Evolutionary conservation across 2,329 filamentous ascomycete genomes (phyloP).

Genomic region (Ophiocordyceps robertsii): DNA sequence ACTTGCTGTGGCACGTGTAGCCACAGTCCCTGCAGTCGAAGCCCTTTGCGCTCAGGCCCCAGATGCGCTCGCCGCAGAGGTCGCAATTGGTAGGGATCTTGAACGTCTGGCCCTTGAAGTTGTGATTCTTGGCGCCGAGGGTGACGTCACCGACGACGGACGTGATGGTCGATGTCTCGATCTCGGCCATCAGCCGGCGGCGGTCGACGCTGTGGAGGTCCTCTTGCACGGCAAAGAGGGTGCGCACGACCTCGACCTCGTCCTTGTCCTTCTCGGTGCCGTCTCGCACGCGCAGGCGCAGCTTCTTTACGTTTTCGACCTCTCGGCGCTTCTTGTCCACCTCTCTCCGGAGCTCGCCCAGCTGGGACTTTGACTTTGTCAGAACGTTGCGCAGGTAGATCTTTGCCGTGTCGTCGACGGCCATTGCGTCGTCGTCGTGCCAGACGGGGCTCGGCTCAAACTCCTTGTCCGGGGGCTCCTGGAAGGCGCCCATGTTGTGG

Average conservation of each 20-base stretch:
- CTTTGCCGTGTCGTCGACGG: conserved; percentile 76
- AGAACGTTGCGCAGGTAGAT: conserved; percentile 85
- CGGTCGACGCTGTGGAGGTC: conserved; percentile 73
- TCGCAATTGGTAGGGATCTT: conserved; percentile 99
- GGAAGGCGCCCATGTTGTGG: conserved; percentile 73
- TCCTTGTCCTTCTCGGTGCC: conserved; percentile 72
- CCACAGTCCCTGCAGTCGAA: conserved; percentile 94
- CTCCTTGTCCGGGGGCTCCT: conserved; percentile 69
- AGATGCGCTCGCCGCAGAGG: conserved; percentile 89
- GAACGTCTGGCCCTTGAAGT: conserved; percentile 98
- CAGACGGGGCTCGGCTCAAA: conserved; percentile 96
- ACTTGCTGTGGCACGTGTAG: conserved; percentile 97
- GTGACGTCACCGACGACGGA: conserved; percentile 83
- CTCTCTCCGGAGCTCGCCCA: conserved; percentile 68
- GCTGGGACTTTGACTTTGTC: conserved; percentile 74
- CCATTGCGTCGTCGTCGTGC: conserved; percentile 84
- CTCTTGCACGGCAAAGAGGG: conserved; percentile 77
- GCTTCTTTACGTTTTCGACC: conserved; percentile 61
- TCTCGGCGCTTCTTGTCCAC: conserved; percentile 78
- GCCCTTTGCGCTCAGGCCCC: conserved; percentile 91
- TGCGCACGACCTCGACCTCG: conserved; percentile 70
- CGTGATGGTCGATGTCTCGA: conserved; percentile 90
- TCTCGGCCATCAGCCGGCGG: conserved; percentile 73
- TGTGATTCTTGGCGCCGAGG: conserved; percentile 84
- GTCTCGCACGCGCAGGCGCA: conserved; percentile 64